Percentiles rank a stretch among this genome's conserved stretches.
Conservation (phyloP, 371 early-diverging fungal genomes). For the Apophysomyces ossiformis region DNA sequence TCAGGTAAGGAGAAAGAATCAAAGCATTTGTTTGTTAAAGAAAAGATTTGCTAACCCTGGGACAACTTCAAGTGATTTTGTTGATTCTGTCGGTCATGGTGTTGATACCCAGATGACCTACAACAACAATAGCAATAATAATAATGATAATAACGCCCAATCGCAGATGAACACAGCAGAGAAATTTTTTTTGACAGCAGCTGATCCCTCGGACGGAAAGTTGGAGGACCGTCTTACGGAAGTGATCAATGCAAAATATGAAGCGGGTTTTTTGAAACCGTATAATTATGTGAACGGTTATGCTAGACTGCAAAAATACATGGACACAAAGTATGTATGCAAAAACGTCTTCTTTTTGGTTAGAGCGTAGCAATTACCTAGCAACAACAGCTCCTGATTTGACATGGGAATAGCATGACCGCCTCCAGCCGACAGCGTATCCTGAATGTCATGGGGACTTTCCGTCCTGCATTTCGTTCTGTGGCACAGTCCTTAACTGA, state of each 20-base stretch:
- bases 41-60: background rate
- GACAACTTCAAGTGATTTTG: conserved; percentile 57
- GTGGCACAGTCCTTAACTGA: conserved; percentile 91
- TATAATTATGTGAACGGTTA: conserved; percentile 94
- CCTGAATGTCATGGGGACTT: conserved; percentile 84
- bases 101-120: conserved; percentile 15
- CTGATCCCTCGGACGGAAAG: conserved; percentile 86
- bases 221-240: conserved; percentile 84
- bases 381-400: background rate
- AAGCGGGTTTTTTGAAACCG: conserved; percentile 92
- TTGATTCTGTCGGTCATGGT: conserved; percentile 59
- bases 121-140: conserved; percentile 21
- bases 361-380: conserved; percentile 13
- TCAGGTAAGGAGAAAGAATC: conserved; percentile 44
- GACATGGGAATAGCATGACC: conserved; percentile 61
- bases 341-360: background rate
- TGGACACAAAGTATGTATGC: conserved; percentile 78
- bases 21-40: background rate
- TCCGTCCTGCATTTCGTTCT: conserved; percentile 84
- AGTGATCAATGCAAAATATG: conserved; percentile 91
- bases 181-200: conserved; percentile 86
- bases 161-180: conserved; percentile 56
- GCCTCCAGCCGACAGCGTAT: conserved; percentile 76
- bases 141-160: conserved; percentile 2
- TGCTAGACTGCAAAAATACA: conserved; percentile 83